Conservation (phyloP, 768 basidiomycete species). For the Boletus sensibilis region DNA sequence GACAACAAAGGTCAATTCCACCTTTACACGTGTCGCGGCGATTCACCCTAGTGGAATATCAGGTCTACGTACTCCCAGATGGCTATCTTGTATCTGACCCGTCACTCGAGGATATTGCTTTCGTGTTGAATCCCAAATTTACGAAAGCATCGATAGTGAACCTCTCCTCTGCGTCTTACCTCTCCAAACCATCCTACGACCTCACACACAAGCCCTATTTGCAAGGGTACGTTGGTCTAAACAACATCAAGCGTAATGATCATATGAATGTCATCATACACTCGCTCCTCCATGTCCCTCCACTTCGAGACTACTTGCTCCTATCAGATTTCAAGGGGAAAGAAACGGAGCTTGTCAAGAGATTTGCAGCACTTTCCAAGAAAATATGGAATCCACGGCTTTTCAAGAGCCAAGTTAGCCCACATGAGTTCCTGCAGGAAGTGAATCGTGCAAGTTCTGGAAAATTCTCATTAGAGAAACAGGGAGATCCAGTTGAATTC, state of each 20-base stretch:
- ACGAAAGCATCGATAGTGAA: constrained; percentile 53
- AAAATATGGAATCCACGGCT: constrained; percentile 95
- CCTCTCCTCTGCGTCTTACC: constrained; percentile 56
- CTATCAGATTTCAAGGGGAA: constrained; percentile 72
- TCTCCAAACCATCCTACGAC: constrained; percentile 81
- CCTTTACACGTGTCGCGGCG: constrained; percentile 18
- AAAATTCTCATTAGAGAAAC: constrained; percentile 89
- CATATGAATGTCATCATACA: constrained; percentile 98
- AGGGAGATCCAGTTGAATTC: constrained; percentile 97
- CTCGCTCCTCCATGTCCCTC: constrained; percentile 85
- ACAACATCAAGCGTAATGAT: constrained; percentile 97
- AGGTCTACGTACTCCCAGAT: constrained; percentile 98
- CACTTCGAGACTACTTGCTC: constrained; percentile 84
- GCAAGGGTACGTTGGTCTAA: constrained; percentile 93
- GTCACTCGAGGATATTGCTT: constrained; percentile 91
- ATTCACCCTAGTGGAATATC: constrained; percentile 17
- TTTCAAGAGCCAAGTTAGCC: constrained; percentile 97
- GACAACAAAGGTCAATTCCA: constrained; percentile 67
- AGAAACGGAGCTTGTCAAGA: constrained; percentile 82
- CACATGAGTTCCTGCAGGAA: constrained; percentile 99
- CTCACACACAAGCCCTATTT: constrained; percentile 77
- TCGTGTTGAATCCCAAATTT: constrained; percentile 88
- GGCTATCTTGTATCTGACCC: constrained; percentile 96
- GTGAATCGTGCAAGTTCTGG: constrained; percentile 86
- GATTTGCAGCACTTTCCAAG: constrained; percentile 84